Evolutionary conservation across 2,329 filamentous ascomycete genomes (phyloP), one percentile per base, ranked within the genome.

Genomic region (Diaporthe eres): DNA sequence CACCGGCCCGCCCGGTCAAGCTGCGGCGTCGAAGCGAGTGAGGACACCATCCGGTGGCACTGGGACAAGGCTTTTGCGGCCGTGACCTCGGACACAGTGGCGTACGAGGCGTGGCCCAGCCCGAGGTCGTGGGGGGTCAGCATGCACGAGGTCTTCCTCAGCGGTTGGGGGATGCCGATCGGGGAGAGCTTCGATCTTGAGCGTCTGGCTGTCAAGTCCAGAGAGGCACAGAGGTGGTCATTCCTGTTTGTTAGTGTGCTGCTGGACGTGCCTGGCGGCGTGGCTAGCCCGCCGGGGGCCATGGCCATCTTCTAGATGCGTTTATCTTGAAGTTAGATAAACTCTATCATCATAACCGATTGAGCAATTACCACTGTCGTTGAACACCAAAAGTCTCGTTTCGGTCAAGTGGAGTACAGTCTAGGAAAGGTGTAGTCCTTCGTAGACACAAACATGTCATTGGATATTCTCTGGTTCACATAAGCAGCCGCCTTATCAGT

Each of bases 11-110:
- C 31, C 31, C 17, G 49, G 4, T 65, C 57, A 4, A 71, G 44
- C 31, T 67, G 68, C 39, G 72, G 72, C 12, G 53, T 74, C 31
- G 63, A 74, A 28, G 42, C 63, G 19, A 57, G 63, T 6, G 49
- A 34, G n/a, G 63, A 60, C 13, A 37, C 39, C 6, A 53, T 74
- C 19, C 72, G 90, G 71, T 94, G 92, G 92, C 78, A 94, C 75
- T 93, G 94, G 85, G 91, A 94, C 79, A 90, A 88, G 78, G 91
- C 92, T 65, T 94, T 95, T 78, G 87, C 92, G 0, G 91, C 90
- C 0, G 92, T 93, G 1, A 91, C 88, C 0, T 90, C 91, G 0
- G 93, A 95, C 80, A 85, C 88, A 13, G 90, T 89, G n/a, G 86
- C 89, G 0, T 94, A 94, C 76, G 93, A 95, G 84, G 90, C 90